Evolutionary conservation across 352 stramenopile species (phyloP), one percentile per base, ranked within the genome.

Genomic region (Globisporangium irregulare): DNA sequence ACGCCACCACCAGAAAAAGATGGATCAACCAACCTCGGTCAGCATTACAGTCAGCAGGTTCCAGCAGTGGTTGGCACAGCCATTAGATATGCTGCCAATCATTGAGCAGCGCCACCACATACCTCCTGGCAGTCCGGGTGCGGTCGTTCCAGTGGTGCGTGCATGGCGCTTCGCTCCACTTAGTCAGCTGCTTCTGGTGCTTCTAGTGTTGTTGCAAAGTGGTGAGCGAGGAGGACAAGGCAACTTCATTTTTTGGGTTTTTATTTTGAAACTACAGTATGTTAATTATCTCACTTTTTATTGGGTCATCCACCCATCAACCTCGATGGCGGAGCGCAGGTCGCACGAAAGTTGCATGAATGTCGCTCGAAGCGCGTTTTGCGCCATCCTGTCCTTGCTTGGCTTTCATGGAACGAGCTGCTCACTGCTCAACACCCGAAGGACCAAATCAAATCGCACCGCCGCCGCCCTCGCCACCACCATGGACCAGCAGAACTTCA

Each of bases 41-140:
- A 43, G 36, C 36, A 12, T 41, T 48, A 0, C 41, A 50, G 4
- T 50, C 43, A 20, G 15, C 43, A 51, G 6, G 15, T 20, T 6
- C 2, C 20, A 22, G 7, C 5, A 36, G 4, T 32, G 29, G 29
- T 8, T 32, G 29, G 29, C 29, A 32, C 29, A 32, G 29, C 29
- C 29, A 32, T 32, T 32, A 4, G 29, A 4, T 32, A 10, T 18
- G 3, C 24, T 48, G 15, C n/a, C n/a, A 24, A 32, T 20, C 15
- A 65, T 53, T 41, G 46, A 43, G 41, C 53, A 58, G 8, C 60
- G 29, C 32, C 2, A 61, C 82, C 3, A 59, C 82, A 61, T 76
- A 95, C 87, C 65, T 82, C 67, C 58, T 95, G 87, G 70, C 87
- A 95, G 69, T 93, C 85, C 6, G 87, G 85, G 55, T 95, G 87